These are phyloP conservation scores for Discostella pseudostelligera DNA, from an alignment of 108 stramenopile genomes.

Conservation along the genomic window DNA sequence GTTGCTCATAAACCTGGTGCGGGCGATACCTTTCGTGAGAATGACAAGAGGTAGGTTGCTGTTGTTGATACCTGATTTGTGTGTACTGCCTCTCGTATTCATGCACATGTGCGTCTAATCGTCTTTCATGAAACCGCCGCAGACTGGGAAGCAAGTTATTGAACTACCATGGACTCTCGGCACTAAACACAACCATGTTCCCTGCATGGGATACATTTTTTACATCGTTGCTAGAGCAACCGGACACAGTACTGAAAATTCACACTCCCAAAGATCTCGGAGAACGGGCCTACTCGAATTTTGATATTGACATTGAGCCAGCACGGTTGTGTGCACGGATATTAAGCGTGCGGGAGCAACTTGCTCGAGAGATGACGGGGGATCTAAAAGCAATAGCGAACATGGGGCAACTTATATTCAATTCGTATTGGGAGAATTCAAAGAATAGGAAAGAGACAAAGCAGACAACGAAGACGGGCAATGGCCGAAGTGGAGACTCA, in stretches of 20 bases:
- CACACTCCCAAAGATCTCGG: slow-evolving; percentile 37
- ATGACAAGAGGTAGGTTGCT: slow-evolving; percentile 32
- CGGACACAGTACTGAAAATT: slow-evolving; percentile 44
- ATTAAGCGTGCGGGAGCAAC: slow-evolving; percentile 70
- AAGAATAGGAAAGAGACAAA: slow-evolving; percentile 23
- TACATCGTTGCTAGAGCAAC: slow-evolving; percentile 51
- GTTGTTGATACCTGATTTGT: neutral
- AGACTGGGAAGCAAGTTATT: slow-evolving; percentile 49
- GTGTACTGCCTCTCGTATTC: neutral
- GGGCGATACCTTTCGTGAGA: slow-evolving; percentile 33
- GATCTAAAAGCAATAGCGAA: slow-evolving; percentile 63
- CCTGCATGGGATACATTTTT: slow-evolving; percentile 84
- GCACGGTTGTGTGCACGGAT: slow-evolving; percentile 56
- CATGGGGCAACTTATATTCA: slow-evolving; percentile 48
- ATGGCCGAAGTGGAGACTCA: slow-evolving; percentile 17
- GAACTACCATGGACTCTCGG: slow-evolving; percentile 66
- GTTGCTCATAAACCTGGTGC: slow-evolving; percentile 23
- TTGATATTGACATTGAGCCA: slow-evolving; percentile 73
- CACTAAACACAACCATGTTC: slow-evolving; percentile 65
- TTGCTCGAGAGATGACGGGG: slow-evolving; percentile 57
- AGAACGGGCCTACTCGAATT: slow-evolving; percentile 37
- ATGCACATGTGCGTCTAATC: slow-evolving; percentile 1
- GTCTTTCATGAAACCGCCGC: neutral
- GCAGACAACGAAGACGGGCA: slow-evolving; percentile 11
- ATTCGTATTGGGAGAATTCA: slow-evolving; percentile 35